These are phyloP conservation scores for Saturnispora saitoi DNA, from an alignment of 805 yeast species.

Conservation along the genomic window DNA sequence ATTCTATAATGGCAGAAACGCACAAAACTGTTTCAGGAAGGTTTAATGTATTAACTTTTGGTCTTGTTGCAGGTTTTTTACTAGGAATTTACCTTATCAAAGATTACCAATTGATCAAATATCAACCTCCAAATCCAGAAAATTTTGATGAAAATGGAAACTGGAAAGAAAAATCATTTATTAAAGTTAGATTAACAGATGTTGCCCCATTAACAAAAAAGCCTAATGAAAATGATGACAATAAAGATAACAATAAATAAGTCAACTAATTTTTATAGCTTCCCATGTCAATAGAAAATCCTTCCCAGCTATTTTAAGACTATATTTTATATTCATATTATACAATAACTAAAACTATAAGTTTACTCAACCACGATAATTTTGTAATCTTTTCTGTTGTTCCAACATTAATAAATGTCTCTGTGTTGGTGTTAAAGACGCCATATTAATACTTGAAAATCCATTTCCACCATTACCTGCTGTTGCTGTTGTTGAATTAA, in stretches of 20 bases:
- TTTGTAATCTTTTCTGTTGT: slow-evolving; percentile 10
- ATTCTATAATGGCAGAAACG: slow-evolving; percentile 10
- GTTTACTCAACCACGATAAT: not conserved
- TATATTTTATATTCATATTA: not conserved
- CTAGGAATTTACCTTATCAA: slow-evolving; percentile 23
- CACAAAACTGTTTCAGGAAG: slow-evolving; percentile 24
- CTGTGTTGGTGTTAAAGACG: slow-evolving; percentile 5
- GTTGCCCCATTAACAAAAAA: slow-evolving; percentile 33
- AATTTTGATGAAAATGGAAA: slow-evolving; percentile 32
- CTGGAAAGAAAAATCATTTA: slow-evolving; percentile 29
- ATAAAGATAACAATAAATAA: slow-evolving; percentile 9
- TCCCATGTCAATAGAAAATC: not conserved
- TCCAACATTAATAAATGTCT: slow-evolving; percentile 6
- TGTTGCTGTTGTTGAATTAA: slow-evolving; percentile 4
- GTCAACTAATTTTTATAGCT: not conserved
- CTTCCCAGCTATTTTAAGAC: not conserved
- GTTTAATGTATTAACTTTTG: slow-evolving; percentile 21
- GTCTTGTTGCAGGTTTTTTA: slow-evolving; percentile 22
- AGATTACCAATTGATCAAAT: slow-evolving; percentile 32
- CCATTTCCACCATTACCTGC: not conserved
- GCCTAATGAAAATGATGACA: slow-evolving; percentile 24
- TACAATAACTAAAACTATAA: not conserved
- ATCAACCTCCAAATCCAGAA: slow-evolving; percentile 32
- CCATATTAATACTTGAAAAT: slow-evolving; percentile 4
- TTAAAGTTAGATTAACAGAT: slow-evolving; percentile 29